These are phyloP conservation scores for Pythium pyrilobum DNA, from an alignment of 352 stramenopile genomes.

Conservation along the genomic window DNA sequence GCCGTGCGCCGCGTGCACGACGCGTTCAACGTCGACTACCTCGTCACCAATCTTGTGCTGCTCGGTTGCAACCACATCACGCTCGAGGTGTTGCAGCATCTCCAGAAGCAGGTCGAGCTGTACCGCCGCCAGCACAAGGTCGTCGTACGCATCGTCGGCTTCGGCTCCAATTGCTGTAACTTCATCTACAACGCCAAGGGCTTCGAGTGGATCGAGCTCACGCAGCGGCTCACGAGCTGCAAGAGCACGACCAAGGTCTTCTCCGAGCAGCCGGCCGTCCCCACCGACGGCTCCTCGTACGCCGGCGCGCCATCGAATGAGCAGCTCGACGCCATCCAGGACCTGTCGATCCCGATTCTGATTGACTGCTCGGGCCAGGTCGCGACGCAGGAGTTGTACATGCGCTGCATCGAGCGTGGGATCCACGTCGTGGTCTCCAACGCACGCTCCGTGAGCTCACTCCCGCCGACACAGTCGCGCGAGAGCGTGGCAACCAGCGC, in stretches of 20 bases:
- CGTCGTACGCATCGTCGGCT: constrained; percentile 62
- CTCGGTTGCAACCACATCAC: constrained; percentile 73
- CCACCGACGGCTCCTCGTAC: constrained; percentile 15
- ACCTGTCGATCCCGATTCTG: constrained; percentile 65
- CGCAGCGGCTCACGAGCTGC: constrained; percentile 34
- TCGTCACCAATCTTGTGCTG: constrained; percentile 67
- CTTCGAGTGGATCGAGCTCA: constrained; percentile 45
- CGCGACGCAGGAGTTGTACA: constrained; percentile 47
- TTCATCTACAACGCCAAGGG: constrained; percentile 56
- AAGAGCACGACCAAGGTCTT: constrained; percentile 28
- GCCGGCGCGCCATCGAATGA: constrained; percentile 36
- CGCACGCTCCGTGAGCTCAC: constrained; percentile 40
- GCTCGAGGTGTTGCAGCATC: constrained; percentile 49
- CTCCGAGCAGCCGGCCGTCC: constrained; percentile 4
- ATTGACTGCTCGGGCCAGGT: constrained; percentile 66
- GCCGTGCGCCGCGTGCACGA: constrained; percentile 73
- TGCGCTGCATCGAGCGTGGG: constrained; percentile 53
- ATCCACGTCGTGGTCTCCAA: constrained; percentile 76
- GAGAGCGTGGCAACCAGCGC: constrained; percentile 42
- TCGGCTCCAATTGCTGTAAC: constrained; percentile 51
- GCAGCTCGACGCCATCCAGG: constrained; percentile 52
- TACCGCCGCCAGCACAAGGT: constrained; percentile 69
- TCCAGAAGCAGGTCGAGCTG: constrained; percentile 51
- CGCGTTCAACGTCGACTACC: constrained; percentile 73
- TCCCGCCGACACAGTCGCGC: constrained; percentile 48